Evolutionary conservation across 352 stramenopile species (phyloP).

Genomic region (Phytophthora crassamura): DNA sequence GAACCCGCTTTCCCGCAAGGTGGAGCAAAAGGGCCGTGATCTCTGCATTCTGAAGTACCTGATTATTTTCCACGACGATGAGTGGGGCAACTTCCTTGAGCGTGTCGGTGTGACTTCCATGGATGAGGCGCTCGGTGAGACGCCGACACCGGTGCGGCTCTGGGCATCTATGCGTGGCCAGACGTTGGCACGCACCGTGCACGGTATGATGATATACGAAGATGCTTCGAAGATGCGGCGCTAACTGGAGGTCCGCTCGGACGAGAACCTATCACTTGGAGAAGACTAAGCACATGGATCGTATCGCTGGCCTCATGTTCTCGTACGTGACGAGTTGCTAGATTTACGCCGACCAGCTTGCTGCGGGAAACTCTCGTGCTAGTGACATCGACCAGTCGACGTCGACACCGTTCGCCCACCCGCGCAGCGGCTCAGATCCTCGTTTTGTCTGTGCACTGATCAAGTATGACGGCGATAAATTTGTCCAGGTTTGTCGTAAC

Average conservation of each 20-base stretch:
- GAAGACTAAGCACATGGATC: constrained; percentile 92
- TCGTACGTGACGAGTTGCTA: constrained; percentile 91
- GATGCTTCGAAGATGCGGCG: constrained; percentile 89
- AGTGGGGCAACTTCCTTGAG: constrained; percentile 91
- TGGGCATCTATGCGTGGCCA: constrained; percentile 90
- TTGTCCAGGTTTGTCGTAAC: constrained; percentile 89
- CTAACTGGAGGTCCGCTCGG: constrained; percentile 88
- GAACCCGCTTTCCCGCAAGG: constrained; percentile 87
- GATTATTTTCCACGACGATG: constrained; percentile 87
- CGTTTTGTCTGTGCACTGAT: constrained; percentile 85
- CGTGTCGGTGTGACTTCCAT: constrained; percentile 78
- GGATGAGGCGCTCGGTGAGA: constrained; percentile 82
- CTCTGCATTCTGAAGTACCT: constrained; percentile 91
- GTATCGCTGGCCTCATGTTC: constrained; percentile 88
- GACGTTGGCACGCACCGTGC: constrained; percentile 85
- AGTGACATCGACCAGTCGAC: constrained; percentile 97
- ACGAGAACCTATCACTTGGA: constrained; percentile 85
- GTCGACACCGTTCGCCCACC: constrained; percentile 86
- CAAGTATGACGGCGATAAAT: constrained; percentile 85
- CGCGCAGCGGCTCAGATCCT: constrained; percentile 62
- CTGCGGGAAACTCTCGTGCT: constrained; percentile 68
- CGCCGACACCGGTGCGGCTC: constrained; percentile 81
- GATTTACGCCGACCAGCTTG: constrained; percentile 88
- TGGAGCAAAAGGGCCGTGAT: constrained; percentile 84
- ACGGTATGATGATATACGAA: constrained; percentile 93